These are phyloP conservation scores for Pleodorina starrii DNA, from an alignment of 139 green algal species.

Conservation along the genomic window DNA sequence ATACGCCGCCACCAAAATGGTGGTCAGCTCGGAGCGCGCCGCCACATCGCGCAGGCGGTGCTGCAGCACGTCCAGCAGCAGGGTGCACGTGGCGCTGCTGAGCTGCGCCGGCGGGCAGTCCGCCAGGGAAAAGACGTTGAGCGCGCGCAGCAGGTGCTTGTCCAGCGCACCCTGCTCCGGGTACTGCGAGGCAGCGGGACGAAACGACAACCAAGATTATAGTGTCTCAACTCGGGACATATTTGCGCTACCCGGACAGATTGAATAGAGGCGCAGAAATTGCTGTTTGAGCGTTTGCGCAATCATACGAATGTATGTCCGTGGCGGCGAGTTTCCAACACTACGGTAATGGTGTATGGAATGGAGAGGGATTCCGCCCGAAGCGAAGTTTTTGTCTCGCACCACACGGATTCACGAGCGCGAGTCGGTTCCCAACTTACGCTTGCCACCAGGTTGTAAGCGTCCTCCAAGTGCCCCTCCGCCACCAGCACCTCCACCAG, in stretches of 20 bases:
- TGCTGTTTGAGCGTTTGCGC: too few relatives aligned
- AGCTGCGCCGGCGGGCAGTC: slow-evolving; percentile 25
- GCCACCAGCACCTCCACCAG: slow-evolving; percentile 38
- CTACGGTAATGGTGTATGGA: too few relatives aligned
- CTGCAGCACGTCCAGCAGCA: slow-evolving; percentile 40
- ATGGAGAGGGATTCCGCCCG: too few relatives aligned
- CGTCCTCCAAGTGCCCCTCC: slow-evolving; percentile 24
- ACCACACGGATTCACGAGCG: too few relatives aligned
- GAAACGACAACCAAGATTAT: too few relatives aligned
- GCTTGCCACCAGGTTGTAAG: neutral
- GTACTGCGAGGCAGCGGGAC: neutral
- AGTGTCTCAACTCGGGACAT: too few relatives aligned
- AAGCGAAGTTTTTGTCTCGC: too few relatives aligned
- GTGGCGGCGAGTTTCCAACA: too few relatives aligned
- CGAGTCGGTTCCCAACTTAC: too few relatives aligned
- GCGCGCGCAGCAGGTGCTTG: slow-evolving; percentile 39
- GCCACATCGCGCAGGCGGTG: slow-evolving; percentile 27
- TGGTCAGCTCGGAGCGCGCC: slow-evolving; percentile 19
- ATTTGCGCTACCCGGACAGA: too few relatives aligned
- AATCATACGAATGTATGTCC: too few relatives aligned
- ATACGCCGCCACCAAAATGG: slow-evolving; percentile 32
- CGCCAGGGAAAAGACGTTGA: neutral
- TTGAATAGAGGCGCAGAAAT: too few relatives aligned
- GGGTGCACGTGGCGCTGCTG: neutral
- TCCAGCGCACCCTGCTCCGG: slow-evolving; percentile 33